phyloP scores from a whole-genome alignment of 2,329 filamentous ascomycete species.

The Gyromitra esculenta region DNA sequence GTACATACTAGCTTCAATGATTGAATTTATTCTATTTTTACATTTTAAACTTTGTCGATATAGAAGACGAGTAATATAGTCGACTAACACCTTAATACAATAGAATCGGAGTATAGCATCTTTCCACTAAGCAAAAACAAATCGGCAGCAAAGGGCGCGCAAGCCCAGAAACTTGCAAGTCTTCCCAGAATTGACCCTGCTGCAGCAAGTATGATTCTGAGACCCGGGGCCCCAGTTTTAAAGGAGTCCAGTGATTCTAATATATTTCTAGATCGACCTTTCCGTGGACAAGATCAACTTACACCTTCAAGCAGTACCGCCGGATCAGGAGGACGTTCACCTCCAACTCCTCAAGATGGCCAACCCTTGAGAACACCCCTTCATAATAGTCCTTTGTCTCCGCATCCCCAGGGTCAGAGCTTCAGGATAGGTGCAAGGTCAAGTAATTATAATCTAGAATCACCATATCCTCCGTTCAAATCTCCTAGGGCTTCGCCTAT shows the following conservation, averaged over 20 bases:
- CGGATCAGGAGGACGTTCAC: conserved; percentile 72
- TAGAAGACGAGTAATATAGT: conserved; percentile 7
- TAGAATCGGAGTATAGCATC: conserved; percentile 26
- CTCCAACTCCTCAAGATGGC: conserved; percentile 67
- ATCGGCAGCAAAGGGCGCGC: conserved; percentile 32
- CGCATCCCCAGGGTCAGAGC: conserved; percentile 63
- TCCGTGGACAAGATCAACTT: conserved; percentile 67
- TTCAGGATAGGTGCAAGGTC: conserved; percentile 59
- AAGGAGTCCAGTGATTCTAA: conserved; percentile 58
- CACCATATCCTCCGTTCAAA: conserved; percentile 38
- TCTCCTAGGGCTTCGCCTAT: conserved; percentile 42
- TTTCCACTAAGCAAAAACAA: conserved; percentile 40
- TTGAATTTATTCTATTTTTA: conserved; percentile 19
- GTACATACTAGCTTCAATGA: conserved; percentile 41
- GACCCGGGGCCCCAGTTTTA: not conserved
- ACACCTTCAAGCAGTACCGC: conserved; percentile 72
- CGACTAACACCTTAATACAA: conserved; percentile 23
- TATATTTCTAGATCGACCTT: conserved; percentile 65
- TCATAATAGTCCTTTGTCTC: conserved; percentile 61
- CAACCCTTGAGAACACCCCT: conserved; percentile 58
- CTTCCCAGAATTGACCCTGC: conserved; percentile 66
- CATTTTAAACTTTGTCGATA: conserved; percentile 6
- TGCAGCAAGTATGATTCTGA: conserved; percentile 64
- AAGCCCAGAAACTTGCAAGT: conserved; percentile 45
- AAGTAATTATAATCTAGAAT: conserved; percentile 42